Conservation (phyloP, 495 filamentous ascomycete genomes). For the Aspergillus steynii region DNA sequence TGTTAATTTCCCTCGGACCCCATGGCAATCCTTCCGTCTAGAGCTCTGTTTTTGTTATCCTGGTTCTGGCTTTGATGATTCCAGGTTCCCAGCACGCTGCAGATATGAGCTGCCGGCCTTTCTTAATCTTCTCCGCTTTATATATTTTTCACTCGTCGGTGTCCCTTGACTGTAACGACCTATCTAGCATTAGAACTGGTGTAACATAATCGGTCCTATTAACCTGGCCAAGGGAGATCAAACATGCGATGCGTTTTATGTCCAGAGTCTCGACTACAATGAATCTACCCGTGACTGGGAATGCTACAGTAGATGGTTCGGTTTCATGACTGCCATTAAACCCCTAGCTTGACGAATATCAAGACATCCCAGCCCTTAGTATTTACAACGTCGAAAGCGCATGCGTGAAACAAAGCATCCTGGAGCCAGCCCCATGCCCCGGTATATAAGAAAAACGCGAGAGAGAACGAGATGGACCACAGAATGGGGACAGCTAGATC, state of each 20-base stretch:
- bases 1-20: neutral
- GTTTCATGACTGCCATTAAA: neutral
- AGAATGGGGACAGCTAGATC: neutral
- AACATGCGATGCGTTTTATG: neutral
- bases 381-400: constrained; percentile 17
- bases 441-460: neutral
- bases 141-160: neutral
- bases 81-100: neutral
- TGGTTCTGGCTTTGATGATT: neutral
- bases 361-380: constrained; percentile 4
- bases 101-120: neutral
- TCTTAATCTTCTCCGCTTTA: neutral
- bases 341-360: constrained; percentile 5
- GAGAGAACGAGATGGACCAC: neutral
- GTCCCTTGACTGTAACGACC: constrained; percentile 18
- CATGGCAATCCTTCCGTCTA: neutral
- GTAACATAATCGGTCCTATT: constrained; percentile 35
- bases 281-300: no score
- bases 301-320: neutral
- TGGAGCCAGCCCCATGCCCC: neutral
- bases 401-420: neutral
- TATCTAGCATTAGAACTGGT: constrained; percentile 35
- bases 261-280: no score
- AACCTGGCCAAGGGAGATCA: constrained; percentile 9
- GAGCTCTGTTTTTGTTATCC: neutral